Evolutionary conservation across 1,284 basidiomycete genomes (phyloP), one percentile per base, ranked within the genome.

Genomic region (Ganoderma resinaceum): DNA sequence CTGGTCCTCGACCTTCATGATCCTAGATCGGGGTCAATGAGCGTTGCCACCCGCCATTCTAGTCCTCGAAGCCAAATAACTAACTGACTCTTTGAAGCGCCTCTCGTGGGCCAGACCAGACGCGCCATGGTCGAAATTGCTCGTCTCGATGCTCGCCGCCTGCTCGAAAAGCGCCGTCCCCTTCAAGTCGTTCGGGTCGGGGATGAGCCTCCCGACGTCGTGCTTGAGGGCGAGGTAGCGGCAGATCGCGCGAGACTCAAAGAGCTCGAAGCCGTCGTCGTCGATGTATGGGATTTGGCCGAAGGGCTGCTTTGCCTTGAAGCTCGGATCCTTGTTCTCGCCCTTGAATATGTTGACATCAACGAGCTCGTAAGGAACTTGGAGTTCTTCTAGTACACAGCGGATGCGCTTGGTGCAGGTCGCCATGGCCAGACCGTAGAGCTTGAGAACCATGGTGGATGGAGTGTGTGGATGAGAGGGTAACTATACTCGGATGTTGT

Each of bases 211-310:
- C 53, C 83, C 81, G 70, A 82, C 76, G 64, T 75, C 72, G 66
- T 85, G 84, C 74, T 87, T 86, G 66, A 78, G 77, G 62, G 81
- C 81, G 68, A 87, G 63, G 75, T 88, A 87, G 40, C 86, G 82
- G 7, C 72, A 72, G 68, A 90, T 89, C 2, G 88, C 87, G 43
- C 88, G 84, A 42, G 83, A 85, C 75, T 90, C 86, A 76, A 77
- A 86, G 58, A 86, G 70, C 62, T 76, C 70, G 77, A 85, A 83
- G 20, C 82, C 82, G 59, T 87, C 84, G 60, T 87, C 83, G 57
- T 85, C 80, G 66, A 92, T 82, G 78, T 85, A 89, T 1, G 90
- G 91, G 69, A 92, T 78, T 76, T 89, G 87, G 23, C 89, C 89
- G 72, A 92, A 92, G 0, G 91, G 90, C 70, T 92, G 89, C 31